Evolutionary conservation across 176 grass and related monocot genomes (phyloP).

Genomic region (Eleusine coracana): DNA sequence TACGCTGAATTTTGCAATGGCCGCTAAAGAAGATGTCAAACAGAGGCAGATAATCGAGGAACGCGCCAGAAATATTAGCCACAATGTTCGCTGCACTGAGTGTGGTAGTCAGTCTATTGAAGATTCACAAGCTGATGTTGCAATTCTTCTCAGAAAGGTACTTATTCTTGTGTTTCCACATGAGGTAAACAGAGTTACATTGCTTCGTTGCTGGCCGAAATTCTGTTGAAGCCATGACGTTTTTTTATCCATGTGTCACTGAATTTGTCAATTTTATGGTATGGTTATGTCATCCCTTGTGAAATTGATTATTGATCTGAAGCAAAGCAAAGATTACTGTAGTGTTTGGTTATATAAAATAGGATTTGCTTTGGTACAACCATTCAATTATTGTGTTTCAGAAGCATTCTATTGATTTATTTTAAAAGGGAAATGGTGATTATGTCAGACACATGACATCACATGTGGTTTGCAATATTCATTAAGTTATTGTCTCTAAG

Average conservation of each 20-base stretch:
- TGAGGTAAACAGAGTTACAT: not conserved
- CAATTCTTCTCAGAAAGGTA: constrained; percentile 93
- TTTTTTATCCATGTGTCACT: not conserved
- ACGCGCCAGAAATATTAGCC: constrained; percentile 65
- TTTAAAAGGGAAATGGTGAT: not conserved
- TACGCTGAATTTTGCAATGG: no score
- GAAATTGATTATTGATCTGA: not conserved
- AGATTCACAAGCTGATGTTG: constrained; percentile 95
- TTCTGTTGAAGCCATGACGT: not conserved
- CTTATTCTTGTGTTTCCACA: not conserved
- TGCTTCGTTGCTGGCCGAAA: not conserved
- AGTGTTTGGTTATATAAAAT: not conserved
- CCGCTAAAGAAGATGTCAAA: no score
- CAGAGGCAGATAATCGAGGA: no score
- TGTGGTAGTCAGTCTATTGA: constrained; percentile 98
- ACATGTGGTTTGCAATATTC: not conserved
- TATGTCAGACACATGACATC: no score
- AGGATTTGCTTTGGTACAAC: no score
- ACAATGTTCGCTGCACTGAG: constrained; percentile 93
- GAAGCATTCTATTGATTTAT: not conserved
- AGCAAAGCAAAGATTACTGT: not conserved
- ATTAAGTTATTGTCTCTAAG: no score
- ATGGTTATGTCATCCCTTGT: not conserved
- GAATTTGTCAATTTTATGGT: not conserved
- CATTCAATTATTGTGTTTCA: not conserved